A percentile compares a stretch with the other conserved stretches of the same genome.
Conservation (phyloP, 1,284 basidiomycete species). For the Irpex rosettiformis region DNA sequence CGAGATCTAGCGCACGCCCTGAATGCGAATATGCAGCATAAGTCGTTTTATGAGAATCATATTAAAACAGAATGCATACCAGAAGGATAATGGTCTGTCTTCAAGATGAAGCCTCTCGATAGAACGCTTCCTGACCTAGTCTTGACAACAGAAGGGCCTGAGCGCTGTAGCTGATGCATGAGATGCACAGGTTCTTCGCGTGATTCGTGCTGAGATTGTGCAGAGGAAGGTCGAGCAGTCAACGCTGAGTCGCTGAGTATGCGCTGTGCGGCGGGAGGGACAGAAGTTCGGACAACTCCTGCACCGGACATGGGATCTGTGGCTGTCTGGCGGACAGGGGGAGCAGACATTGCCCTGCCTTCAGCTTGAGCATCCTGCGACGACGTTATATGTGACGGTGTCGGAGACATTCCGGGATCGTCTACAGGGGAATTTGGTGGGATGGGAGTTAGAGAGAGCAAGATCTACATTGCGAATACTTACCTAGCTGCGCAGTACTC, state of each 20-base stretch:
- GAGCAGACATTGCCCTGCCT: not conserved
- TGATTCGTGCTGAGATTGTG: not conserved
- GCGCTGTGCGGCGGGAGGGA: not conserved
- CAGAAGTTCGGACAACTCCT: not conserved
- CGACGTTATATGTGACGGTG: not conserved
- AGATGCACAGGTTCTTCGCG: constrained; percentile 43
- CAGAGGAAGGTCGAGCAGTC: constrained; percentile 8
- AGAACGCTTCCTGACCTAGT: constrained; percentile 86
- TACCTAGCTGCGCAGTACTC: not conserved
- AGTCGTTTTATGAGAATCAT: not conserved
- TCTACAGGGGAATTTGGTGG: not conserved
- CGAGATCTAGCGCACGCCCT: constrained; percentile 89
- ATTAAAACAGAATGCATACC: constrained; percentile 37
- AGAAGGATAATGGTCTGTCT: constrained; percentile 91
- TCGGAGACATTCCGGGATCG: constrained; percentile 9
- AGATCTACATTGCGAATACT: not conserved
- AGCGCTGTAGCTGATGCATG: constrained; percentile 56
- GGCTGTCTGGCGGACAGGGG: not conserved
- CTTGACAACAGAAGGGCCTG: constrained; percentile 79
- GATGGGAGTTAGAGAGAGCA: not conserved
- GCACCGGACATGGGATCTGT: not conserved
- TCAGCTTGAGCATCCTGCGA: not conserved
- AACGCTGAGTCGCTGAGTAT: not conserved
- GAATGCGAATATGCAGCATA: constrained; percentile 8
- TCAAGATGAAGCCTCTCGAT: constrained; percentile 87